phyloP scores from a whole-genome alignment of 441 rosid species.

The Aquilaria agallochum region DNA sequence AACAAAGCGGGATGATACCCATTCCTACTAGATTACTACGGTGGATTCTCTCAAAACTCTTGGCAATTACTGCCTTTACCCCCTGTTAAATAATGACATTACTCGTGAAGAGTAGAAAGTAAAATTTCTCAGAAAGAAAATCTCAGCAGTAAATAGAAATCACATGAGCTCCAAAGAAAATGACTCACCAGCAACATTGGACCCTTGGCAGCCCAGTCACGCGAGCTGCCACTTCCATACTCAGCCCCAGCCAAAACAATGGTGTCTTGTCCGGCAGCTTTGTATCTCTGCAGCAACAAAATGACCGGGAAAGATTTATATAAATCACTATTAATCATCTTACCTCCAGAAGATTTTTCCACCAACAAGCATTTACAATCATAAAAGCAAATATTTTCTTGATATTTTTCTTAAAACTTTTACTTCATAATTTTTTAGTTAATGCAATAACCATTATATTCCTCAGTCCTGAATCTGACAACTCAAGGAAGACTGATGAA shows the following conservation, averaged over 20 bases:
- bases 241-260: slow-evolving; percentile 94
- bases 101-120: not conserved
- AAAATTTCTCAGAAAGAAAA: not conserved
- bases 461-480: too few relatives aligned
- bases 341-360: not conserved
- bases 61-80: slow-evolving; percentile 94
- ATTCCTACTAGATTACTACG: slow-evolving; percentile 97
- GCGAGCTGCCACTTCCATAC: slow-evolving; percentile 99
- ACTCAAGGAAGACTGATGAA: not conserved
- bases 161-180: not conserved
- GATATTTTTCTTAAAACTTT: not conserved
- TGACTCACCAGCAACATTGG: slow-evolving; percentile 78
- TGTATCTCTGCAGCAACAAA: slow-evolving; percentile 65
- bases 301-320: not conserved
- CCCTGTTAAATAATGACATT: slow-evolving; percentile 46
- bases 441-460: not conserved
- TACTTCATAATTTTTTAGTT: not conserved
- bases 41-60: slow-evolving; percentile 98
- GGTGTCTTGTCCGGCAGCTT: slow-evolving; percentile 70
- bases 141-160: too few relatives aligned
- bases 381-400: not conserved
- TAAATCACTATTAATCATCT: too few relatives aligned
- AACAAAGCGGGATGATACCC: slow-evolving; percentile 95
- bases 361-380: not conserved
- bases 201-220: slow-evolving; percentile 99